Conservation (phyloP, 2,329 filamentous ascomycete genomes). For the Epicoccum nigrum region DNA sequence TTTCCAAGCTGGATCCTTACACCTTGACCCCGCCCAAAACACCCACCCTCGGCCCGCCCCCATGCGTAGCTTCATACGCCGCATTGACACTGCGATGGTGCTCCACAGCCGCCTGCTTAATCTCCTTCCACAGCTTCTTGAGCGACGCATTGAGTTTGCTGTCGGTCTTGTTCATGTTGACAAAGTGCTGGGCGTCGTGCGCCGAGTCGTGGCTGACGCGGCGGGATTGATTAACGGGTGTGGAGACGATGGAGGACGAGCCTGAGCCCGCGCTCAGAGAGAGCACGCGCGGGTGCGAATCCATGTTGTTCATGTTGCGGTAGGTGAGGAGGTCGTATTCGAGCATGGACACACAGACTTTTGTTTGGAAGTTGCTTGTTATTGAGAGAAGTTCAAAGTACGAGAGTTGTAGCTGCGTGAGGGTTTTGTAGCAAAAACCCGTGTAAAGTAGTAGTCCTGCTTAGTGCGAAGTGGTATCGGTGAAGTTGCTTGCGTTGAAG, state of each 20-base stretch:
- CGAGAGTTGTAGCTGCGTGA: no score
- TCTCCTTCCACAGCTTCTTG: conserved; percentile 38
- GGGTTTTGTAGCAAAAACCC: neutral
- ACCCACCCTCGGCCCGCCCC: conserved; percentile 8
- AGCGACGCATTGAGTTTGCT: conserved; percentile 29
- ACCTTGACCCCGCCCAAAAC: neutral
- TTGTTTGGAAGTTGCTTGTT: no score
- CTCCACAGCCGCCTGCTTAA: conserved; percentile 37
- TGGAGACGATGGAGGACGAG: conserved; percentile 13
- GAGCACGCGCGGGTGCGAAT: conserved; percentile 31
- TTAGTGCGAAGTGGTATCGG: neutral
- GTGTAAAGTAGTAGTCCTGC: no score
- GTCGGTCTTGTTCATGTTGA: conserved; percentile 25
- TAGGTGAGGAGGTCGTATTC: conserved; percentile 12
- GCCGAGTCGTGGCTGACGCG: conserved; percentile 29
- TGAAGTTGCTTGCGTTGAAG: conserved; percentile 11
- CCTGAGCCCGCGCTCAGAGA: conserved; percentile 22
- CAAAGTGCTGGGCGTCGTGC: conserved; percentile 31
- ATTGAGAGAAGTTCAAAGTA: no score
- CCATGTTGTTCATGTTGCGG: conserved; percentile 28
- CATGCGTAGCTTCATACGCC: conserved; percentile 35
- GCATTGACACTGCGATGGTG: conserved; percentile 41
- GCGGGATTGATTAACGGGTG: conserved; percentile 20
- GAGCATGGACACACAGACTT: neutral
- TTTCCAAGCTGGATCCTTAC: no score